Conservation (phyloP, 305 asterid genomes). For the Lippia alba region DNA sequence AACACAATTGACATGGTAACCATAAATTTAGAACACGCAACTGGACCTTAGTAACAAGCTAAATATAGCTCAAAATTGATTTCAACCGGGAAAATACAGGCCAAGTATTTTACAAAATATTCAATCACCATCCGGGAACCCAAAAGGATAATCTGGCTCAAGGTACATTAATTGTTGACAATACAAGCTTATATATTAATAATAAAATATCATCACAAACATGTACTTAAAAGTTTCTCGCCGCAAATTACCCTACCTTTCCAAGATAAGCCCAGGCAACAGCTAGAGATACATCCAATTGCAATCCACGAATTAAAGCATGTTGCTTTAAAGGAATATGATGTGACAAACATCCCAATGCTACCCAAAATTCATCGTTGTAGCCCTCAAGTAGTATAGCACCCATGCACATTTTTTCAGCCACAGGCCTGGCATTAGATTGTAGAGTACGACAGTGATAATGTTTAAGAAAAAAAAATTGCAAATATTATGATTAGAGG, state of each 20-base stretch:
- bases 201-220: conserved; percentile 28
- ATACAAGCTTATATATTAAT: conserved; percentile 17
- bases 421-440: conserved; percentile 66
- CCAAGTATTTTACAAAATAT: background rate
- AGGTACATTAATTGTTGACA: too few relatives aligned
- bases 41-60: too few relatives aligned
- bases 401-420: conserved; percentile 97
- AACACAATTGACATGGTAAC: too few relatives aligned
- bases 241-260: conserved; percentile 59
- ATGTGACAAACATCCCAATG: conserved; percentile 84
- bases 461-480: conserved; percentile 29
- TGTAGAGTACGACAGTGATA: conserved; percentile 39
- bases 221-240: conserved; percentile 14
- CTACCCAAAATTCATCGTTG: conserved; percentile 91
- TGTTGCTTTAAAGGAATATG: conserved; percentile 77
- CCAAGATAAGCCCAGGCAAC: conserved; percentile 98
- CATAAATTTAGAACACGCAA: too few relatives aligned
- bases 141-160: too few relatives aligned
- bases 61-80: too few relatives aligned
- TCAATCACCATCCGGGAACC: too few relatives aligned
- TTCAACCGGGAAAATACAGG: too few relatives aligned
- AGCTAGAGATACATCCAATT: conserved; percentile 87
- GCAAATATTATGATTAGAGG: too few relatives aligned
- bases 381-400: conserved; percentile 83
- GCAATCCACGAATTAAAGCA: conserved; percentile 88